Evolutionary conservation across 768 basidiomycete species (phyloP).

Genomic region (Erythrobasidium yunnanense): DNA sequence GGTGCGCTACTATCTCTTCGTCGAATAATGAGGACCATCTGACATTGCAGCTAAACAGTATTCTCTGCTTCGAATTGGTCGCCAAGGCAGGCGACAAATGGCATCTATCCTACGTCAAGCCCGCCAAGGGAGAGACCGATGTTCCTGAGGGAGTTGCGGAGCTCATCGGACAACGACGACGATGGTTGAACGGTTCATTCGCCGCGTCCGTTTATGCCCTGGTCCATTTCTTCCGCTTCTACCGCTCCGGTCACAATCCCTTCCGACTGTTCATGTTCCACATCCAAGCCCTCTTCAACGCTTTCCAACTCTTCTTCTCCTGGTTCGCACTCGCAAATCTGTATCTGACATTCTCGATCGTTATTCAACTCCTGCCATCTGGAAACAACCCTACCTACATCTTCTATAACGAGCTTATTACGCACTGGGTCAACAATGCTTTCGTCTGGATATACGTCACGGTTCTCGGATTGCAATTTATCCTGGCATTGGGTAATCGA

Average conservation of each 20-base stretch:
- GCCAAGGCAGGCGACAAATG: constrained; percentile 53
- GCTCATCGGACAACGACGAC: constrained; percentile 83
- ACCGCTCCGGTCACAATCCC: constrained; percentile 59
- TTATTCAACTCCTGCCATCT: constrained; percentile 68
- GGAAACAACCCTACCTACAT: constrained; percentile 46
- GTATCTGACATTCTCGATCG: constrained; percentile 91
- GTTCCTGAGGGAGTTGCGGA: constrained; percentile 61
- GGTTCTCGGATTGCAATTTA: constrained; percentile 62
- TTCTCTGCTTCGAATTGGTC: constrained; percentile 91
- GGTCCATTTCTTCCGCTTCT: constrained; percentile 56
- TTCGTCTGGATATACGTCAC: background rate
- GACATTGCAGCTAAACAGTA: constrained; percentile 41
- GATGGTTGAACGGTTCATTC: constrained; percentile 94
- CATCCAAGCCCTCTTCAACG: constrained; percentile 32
- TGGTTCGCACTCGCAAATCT: constrained; percentile 41
- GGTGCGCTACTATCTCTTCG: constrained; percentile 43
- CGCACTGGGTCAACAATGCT: constrained; percentile 46
- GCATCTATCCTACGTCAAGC: constrained; percentile 60
- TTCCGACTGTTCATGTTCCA: constrained; percentile 69
- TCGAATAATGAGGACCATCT: background rate
- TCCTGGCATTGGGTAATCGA: constrained; percentile 67
- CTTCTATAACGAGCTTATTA: constrained; percentile 68
- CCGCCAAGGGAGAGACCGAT: constrained; percentile 50
- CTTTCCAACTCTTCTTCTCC: constrained; percentile 26
- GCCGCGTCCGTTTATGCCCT: constrained; percentile 58